Evolutionary conservation across 192 early-diverging fungal genomes (phyloP), one percentile per base, ranked within the genome.

Genomic region (Thamnidium elegans): DNA sequence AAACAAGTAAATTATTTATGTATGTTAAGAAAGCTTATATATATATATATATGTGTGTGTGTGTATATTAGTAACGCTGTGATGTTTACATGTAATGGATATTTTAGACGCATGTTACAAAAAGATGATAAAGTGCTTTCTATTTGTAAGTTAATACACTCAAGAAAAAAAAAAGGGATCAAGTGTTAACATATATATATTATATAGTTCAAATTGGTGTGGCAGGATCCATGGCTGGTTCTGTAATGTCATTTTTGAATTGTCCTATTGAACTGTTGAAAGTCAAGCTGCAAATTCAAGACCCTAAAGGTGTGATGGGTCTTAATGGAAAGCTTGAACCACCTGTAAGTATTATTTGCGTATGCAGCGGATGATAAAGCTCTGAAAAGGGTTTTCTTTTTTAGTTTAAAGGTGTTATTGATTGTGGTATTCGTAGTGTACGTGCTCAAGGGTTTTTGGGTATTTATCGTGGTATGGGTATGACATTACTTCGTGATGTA

Each of bases 391-490:
- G 44, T 45, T 9, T 45, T 9, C 1, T 48, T 15, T 19, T 15
- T 45, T 61, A 90, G 80, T 99, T 94, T 86, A 93, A 86, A 71
- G 93, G 93, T 62, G 93, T 95, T 45, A 63, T 91, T 64, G 91
- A 96, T 81, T 94, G 92, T 32, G 92, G 88, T 42, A 72, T 79
- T 46, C 87, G 87, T 17, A 91, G 94, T 23, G 82, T 88, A 55
- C 78, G 78, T 55, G 86, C 91, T 56, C 87, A 92, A 50, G 94
- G 94, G 19, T 60, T 95, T 51, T 64, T 67, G 55, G 84, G 87
- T 36, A 70, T 99, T 61, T 99, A 94, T 83, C 84, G 92, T 65
- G 97, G 97, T 50, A 89, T 95, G 50, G 84, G 86, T 32, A 93
- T 94, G 51, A 99, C 95, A 0, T 72, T 99, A 23, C 70, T 94